phyloP scores from a whole-genome alignment of 2,329 filamentous ascomycete species.

The Pyricularia sp. region DNA sequence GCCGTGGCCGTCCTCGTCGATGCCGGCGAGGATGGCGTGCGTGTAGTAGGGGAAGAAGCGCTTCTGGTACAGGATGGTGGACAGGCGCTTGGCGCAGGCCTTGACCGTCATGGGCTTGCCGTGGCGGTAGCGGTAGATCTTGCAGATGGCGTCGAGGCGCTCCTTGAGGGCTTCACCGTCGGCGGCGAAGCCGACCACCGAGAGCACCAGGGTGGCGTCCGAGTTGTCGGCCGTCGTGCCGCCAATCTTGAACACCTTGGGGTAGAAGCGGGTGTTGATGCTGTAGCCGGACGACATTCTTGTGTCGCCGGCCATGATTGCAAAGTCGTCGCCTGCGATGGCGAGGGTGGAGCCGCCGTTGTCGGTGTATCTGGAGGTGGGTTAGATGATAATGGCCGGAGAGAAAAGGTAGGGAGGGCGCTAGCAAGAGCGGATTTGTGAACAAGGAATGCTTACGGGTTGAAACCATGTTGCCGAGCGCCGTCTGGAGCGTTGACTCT shows the following conservation, averaged over 20 bases:
- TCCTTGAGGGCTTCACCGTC: slow-evolving; percentile 92
- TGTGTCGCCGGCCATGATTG: slow-evolving; percentile 95
- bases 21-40: slow-evolving; percentile 82
- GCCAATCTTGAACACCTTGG: slow-evolving; percentile 96
- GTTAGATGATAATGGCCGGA: background rate
- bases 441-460: slow-evolving; percentile 67
- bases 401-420: too few relatives aligned
- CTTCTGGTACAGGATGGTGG: slow-evolving; percentile 93
- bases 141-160: slow-evolving; percentile 86
- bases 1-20: slow-evolving; percentile 91
- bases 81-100: slow-evolving; percentile 89
- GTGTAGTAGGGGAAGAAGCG: slow-evolving; percentile 99
- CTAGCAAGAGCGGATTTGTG: background rate
- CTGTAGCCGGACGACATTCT: slow-evolving; percentile 93
- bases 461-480: slow-evolving; percentile 70
- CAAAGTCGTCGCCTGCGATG: slow-evolving; percentile 88
- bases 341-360: slow-evolving; percentile 95
- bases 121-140: slow-evolving; percentile 98
- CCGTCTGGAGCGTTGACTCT: slow-evolving; percentile 41
- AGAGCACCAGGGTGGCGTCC: slow-evolving; percentile 79
- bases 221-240: slow-evolving; percentile 79
- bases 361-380: slow-evolving; percentile 70
- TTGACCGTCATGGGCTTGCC: slow-evolving; percentile 92
- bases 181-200: slow-evolving; percentile 91
- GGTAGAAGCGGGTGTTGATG: slow-evolving; percentile 94